Evolutionary conservation across 768 basidiomycete genomes (phyloP), one percentile per base, ranked within the genome.

Genomic region (Boletus huronensis): DNA sequence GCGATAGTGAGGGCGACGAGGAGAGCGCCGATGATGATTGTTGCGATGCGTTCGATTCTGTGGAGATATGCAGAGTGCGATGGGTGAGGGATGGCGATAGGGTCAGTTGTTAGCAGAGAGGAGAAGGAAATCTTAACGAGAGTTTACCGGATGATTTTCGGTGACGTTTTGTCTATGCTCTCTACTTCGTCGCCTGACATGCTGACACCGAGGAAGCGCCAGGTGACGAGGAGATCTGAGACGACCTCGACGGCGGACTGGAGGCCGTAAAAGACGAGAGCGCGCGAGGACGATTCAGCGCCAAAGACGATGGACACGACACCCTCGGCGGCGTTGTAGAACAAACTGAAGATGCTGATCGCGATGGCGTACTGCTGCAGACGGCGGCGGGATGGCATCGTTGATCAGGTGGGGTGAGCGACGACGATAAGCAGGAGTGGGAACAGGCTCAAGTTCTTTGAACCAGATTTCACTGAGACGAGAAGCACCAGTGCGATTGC

Each of bases 251-350:
- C 75, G 4, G 61, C 75, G 0, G 78, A 79, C 40, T 79, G 79
- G 16, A 80, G 70, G 1, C 79, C 78, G 44, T 76, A 80, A 64
- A 79, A 79, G 26, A 79, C 65, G 38, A 79, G 72, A 7, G 79
- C 71, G 5, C 65, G 70, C 0, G 78, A 79, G 3, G 71, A 69
- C 11, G 77, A 74, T 31, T 78, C 77, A 48, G 72, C 67, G 1
- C 79, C 78, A 47, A 79, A 75, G 19, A 73, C 64, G 34, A 79
- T 68, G 7, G 78, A 79, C 16, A 79, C 44, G 1, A 67, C 71
- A 9, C 78, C 78, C 52, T 80, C 79, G 50, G 32, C 75, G 58
- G 54, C 62, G 69, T 61, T 75, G 68, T 68, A 65, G 52, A 79
- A 41, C 29, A 79, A 56, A 58, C 75, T 76, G 45, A 70, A 34